Evolutionary conservation across 2,329 filamentous ascomycete species (phyloP).

Genomic region (Blumeria hordei): DNA sequence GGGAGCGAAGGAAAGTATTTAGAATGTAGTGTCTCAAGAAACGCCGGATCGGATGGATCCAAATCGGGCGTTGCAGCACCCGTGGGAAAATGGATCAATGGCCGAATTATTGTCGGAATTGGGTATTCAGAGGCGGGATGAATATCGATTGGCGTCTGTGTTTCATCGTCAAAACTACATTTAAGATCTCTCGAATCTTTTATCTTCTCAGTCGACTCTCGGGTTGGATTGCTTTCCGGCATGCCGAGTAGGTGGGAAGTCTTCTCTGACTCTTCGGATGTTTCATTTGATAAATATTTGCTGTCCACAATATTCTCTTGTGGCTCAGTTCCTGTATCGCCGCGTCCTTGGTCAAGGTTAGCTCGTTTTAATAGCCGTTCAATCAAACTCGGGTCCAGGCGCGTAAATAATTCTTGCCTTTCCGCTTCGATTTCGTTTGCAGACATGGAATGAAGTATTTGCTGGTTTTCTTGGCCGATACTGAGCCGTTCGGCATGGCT

Average conservation of each 20-base stretch:
- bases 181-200: constrained; percentile 21
- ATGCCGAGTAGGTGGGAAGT: neutral
- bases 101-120: constrained; percentile 13
- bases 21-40: constrained; percentile 59
- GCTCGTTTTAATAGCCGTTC: constrained; percentile 37
- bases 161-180: constrained; percentile 15
- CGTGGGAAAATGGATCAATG: constrained; percentile 18
- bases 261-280: neutral
- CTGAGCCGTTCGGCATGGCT: constrained; percentile 35
- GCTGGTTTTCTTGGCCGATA: constrained; percentile 66
- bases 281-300: constrained; percentile 13
- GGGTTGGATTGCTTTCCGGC: constrained; percentile 5
- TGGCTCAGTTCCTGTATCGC: constrained; percentile 13
- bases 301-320: constrained; percentile 19
- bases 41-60: constrained; percentile 61
- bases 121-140: constrained; percentile 10
- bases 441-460: constrained; percentile 55
- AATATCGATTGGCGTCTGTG: constrained; percentile 19
- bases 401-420: constrained; percentile 54
- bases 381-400: constrained; percentile 50
- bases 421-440: constrained; percentile 59
- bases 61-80: constrained; percentile 38
- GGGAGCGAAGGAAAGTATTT: constrained; percentile 87
- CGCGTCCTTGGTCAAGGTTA: constrained; percentile 14
- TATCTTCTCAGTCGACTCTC: constrained; percentile 9